A percentile compares a stretch with the other conserved stretches of the same genome.
Conservation (phyloP, 2,329 filamentous ascomycete species). For the Plenodomus biglobosus region DNA sequence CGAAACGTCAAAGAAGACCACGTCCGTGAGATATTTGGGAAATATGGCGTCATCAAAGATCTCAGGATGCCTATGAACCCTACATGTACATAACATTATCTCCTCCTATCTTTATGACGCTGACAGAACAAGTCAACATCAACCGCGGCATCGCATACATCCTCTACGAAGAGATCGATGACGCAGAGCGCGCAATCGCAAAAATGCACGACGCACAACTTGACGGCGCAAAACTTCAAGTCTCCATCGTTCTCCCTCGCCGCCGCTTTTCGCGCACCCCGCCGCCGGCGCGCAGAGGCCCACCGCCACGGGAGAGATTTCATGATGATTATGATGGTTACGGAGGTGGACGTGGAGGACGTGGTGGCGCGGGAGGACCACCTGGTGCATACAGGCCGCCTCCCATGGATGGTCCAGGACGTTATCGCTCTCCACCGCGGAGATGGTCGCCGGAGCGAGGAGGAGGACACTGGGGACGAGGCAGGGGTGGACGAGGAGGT, state of each 20-base stretch:
- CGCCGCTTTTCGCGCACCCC: constrained; percentile 81
- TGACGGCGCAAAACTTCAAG: constrained; percentile 78
- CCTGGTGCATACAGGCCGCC: constrained; percentile 42
- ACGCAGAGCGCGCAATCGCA: constrained; percentile 85
- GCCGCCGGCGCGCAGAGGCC: constrained; percentile 65
- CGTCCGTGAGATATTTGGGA: constrained; percentile 86
- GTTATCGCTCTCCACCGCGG: constrained; percentile 46
- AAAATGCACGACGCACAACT: constrained; percentile 98
- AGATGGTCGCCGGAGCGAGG: constrained; percentile 19
- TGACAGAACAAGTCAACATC: constrained; percentile 65
- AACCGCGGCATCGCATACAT: constrained; percentile 96
- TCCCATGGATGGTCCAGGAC: constrained; percentile 37
- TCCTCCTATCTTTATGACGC: constrained; percentile 1
- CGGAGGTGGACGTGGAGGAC: constrained; percentile 18
- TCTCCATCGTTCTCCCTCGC: constrained; percentile 84
- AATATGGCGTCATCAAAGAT: constrained; percentile 82
- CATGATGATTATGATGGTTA: constrained; percentile 21
- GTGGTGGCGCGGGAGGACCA: constrained; percentile 37
- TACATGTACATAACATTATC: constrained; percentile 62
- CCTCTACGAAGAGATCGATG: constrained; percentile 72
- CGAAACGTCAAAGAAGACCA: constrained; percentile 92
- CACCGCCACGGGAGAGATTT: constrained; percentile 30
- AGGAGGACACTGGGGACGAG: constrained; percentile 25
- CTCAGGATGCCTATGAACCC: constrained; percentile 89
- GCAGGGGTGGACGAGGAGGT: constrained; percentile 36